Percentiles rank a stretch among this genome's conserved stretches.
phyloP scores from a whole-genome alignment of 805 yeast genomes.

The Blastobotrys chiropterorum region DNA sequence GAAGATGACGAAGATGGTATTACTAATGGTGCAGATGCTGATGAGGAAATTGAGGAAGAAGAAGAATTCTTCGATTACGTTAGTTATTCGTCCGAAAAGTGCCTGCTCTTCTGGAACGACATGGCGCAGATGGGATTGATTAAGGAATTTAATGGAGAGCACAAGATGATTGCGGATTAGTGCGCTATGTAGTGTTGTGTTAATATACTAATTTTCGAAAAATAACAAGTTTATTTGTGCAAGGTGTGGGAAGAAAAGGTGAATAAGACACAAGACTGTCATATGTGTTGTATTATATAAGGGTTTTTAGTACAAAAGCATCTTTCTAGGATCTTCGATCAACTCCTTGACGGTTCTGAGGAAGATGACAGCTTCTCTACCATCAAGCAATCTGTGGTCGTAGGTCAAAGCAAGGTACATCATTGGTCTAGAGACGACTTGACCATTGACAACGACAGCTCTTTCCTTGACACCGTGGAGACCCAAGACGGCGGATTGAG shows the following conservation, averaged over 20 bases:
- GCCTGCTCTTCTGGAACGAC: constrained; percentile 70
- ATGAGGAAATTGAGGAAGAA: constrained; percentile 31
- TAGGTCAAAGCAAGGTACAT: constrained; percentile 98
- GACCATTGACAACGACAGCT: constrained; percentile 94
- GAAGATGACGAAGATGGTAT: not conserved
- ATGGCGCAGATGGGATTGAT: constrained; percentile 53
- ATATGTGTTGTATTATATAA: constrained; percentile 27
- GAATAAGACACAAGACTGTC: not conserved
- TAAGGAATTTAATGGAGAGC: constrained; percentile 29
- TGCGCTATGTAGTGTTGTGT: not conserved
- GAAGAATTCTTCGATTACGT: constrained; percentile 73
- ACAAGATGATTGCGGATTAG: constrained; percentile 13
- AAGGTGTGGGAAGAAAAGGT: not conserved
- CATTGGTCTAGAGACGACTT: constrained; percentile 96
- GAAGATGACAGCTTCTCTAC: constrained; percentile 98
- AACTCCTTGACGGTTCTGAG: constrained; percentile 92
- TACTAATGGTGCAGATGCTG: not conserved
- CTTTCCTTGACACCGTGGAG: constrained; percentile 97
- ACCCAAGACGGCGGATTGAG: constrained; percentile 97
- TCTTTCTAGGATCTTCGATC: constrained; percentile 98
- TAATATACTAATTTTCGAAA: not conserved
- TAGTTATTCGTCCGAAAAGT: constrained; percentile 68
- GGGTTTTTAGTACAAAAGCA: too few species aligned
- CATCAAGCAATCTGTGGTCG: constrained; percentile 96
- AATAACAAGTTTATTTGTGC: not conserved